A percentile compares a stretch with the other conserved stretches of the same genome.
These are phyloP conservation scores for Botrytis byssoidea DNA, from an alignment of 2,329 filamentous ascomycete genomes.

Conservation along the genomic window DNA sequence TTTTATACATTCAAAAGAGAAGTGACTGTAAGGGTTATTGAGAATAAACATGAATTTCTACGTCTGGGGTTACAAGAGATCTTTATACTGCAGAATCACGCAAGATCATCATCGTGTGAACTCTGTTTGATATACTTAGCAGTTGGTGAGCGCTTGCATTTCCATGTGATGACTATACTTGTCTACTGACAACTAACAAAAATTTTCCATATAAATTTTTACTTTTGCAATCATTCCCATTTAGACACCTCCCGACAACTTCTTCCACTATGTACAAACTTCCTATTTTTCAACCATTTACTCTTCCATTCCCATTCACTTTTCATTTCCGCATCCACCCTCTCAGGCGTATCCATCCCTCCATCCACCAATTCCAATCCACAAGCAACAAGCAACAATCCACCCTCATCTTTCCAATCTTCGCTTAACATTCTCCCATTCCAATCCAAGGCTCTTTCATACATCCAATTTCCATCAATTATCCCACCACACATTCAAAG, in stretches of 20 bases:
- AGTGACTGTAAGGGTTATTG: not conserved
- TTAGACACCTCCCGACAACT: not conserved
- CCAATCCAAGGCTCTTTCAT: too few species aligned
- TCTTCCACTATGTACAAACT: not conserved
- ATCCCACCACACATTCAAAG: too few species aligned
- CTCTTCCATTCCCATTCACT: not conserved
- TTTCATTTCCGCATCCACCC: not conserved
- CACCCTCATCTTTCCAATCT: too few species aligned
- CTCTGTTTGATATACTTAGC: rapidly evolving
- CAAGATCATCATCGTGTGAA: not conserved
- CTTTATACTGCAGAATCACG: not conserved
- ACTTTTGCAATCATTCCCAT: not conserved
- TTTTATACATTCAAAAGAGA: not conserved
- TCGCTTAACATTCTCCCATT: too few species aligned
- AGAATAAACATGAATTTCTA: not conserved
- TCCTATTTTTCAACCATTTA: not conserved
- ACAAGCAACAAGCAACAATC: too few species aligned
- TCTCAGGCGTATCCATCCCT: not conserved
- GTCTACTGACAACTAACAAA: not conserved
- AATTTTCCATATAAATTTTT: not conserved
- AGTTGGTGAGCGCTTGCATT: not conserved
- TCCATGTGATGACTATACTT: not conserved
- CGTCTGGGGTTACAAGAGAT: not conserved
- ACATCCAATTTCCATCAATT: too few species aligned
- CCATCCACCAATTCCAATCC: too few species aligned